Base-by-base conservation (phyloP, 2,329 filamentous ascomycete species). In the Colletotrichum simmondsii region DNA sequence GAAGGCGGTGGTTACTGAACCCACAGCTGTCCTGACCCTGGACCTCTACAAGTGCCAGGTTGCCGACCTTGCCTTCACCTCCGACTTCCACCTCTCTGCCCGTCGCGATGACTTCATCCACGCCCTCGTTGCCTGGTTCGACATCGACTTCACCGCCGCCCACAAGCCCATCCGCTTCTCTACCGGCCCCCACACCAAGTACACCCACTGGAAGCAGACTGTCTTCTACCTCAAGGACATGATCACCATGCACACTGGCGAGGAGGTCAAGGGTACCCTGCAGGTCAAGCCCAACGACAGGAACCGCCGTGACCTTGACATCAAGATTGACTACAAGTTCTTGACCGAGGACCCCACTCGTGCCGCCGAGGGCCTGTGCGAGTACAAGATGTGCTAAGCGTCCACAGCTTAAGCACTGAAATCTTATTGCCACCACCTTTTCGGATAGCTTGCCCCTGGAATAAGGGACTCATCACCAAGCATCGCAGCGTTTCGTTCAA, bases 171-270 rank as follows among this genome's bases (percentile, higher is more conserved):
- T 99, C 81, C 91, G 92, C 80, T 99, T 99, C 89, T 97, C 94
- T 66, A 99, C 97, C 22, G 97, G 97, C 26, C 97, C 97, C 32
- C 97, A 98, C 86, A 97, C 96, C 78, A 98, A 98, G 87, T 98
- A 98, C 87, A 99, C 97, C 22, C 97, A 99, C 89, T 99, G 97
- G 97, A 99, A 99, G 88, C 97, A 99, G 88, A 99, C 97, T 14
- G 97, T 99, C 75, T 98, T 99, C 87, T 99, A 99, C 86, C 89
- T 99, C 75, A 91, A 94, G 80, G 95, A 99, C 77, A 94, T 98
- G 42, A 87, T 99, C 76, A 98, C 95, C 22, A 95, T 98, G 49
- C 93, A 97, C 83, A 89, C 94, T 80, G 95, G 93, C 70, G 97
- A 99, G 87, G 88, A 90, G 79, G 88, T 99, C 73, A 85, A 87